These are phyloP conservation scores for Kandelia obovata DNA, from an alignment of 345 rosid genomes.

Conservation along the genomic window DNA sequence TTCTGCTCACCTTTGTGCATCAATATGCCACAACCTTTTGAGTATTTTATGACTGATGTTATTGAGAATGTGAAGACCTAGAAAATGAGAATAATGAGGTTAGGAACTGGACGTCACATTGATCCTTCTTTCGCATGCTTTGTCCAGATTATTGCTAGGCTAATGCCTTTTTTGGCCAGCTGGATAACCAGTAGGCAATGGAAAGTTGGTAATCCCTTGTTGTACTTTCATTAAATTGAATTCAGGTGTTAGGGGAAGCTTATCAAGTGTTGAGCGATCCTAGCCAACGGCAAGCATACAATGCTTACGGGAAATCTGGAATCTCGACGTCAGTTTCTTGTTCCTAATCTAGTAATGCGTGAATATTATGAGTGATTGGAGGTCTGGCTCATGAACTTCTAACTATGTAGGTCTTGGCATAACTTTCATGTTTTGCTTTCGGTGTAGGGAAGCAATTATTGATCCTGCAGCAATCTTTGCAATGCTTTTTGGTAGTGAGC, in stretches of 20 bases:
- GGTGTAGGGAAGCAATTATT: conserved; percentile 77
- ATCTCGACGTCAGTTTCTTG: conserved; percentile 76
- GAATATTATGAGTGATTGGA: conserved; percentile 19
- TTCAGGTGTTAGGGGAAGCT: conserved; percentile 90
- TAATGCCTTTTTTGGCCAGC: neutral
- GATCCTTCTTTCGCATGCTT: neutral
- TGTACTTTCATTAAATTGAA: conserved; percentile 11
- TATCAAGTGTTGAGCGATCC: conserved; percentile 96
- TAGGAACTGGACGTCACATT: too few relatives aligned
- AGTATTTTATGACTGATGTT: too few relatives aligned
- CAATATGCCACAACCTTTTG: too few relatives aligned
- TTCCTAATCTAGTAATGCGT: conserved; percentile 16
- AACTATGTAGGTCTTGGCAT: conserved; percentile 6
- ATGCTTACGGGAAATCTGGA: conserved; percentile 88
- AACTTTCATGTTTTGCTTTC: conserved; percentile 13
- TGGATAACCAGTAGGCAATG: neutral
- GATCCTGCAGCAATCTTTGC: conserved; percentile 97
- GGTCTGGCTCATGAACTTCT: conserved; percentile 4
- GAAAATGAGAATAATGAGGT: too few relatives aligned
- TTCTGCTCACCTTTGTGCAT: too few relatives aligned
- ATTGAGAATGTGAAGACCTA: too few relatives aligned
- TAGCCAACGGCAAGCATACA: conserved; percentile 88
- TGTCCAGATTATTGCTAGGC: neutral
- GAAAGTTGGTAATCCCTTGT: conserved; percentile 3
- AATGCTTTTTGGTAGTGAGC: conserved; percentile 98